Base-by-base conservation (phyloP, 139 green algal genomes). In the Chlamydomonas schloesseri region DNA sequence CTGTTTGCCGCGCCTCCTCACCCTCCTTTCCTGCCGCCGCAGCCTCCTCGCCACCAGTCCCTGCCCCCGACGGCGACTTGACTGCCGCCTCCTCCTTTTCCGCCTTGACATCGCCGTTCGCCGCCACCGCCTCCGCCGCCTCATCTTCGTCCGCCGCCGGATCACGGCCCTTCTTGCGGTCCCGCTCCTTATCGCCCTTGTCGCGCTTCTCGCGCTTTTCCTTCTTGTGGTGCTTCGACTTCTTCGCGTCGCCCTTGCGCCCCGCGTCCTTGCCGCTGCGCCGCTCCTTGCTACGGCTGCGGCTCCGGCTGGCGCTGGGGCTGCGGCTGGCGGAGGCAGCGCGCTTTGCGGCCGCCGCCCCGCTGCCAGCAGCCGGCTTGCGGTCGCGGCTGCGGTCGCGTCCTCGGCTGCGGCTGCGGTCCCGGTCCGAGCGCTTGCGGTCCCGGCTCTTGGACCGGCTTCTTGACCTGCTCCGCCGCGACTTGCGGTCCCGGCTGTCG, bases 181-280 rank as follows among this genome's bases (percentile, higher is more conserved):
- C 42, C 42, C 8, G 5, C 6, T 50, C 42, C 42, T 50, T 50
- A 8, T 50, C 42, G 6, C 42, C 42, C 42, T 50, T 50, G 42
- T 50, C 42, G 42, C 42, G 42, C 42, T 50, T 50, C 42, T 50
- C 42, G 6, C 42, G 42, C 79, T 85, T 85, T 8, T 85, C 67
- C 47, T 57, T 36, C 79, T 85, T 84, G 37, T 79, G 42, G 26
- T 34, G 80, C 68, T 85, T 75, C 0, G 68, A 79, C 47, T 77
- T 86, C 31, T 78, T 86, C 15, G 42, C 67, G 24, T 76, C 55
- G 10, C 60, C 60, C 60, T n/a, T 11, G 3, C 24, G 24, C 60
- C 24, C 18, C 42, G 24, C 36, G 31, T 58, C 80, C 23, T 70
- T 58, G 34, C 50, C 36, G 28, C 24, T 13, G 50, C 64, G 62